Evolutionary conservation across 768 basidiomycete genomes (phyloP).

Genomic region (Phylloporus sp.): DNA sequence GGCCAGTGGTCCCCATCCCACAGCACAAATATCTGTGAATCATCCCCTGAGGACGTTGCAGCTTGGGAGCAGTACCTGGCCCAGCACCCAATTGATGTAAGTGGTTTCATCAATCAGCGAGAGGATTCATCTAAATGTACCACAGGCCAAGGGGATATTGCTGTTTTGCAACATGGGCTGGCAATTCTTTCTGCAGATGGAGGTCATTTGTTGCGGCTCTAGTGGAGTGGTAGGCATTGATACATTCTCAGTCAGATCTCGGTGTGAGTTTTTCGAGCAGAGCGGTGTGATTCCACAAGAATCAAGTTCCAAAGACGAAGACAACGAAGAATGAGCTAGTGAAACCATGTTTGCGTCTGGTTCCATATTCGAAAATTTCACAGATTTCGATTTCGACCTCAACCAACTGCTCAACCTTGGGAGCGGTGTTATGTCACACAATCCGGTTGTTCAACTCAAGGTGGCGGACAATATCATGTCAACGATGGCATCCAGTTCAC

Average conservation of each 20-base stretch:
- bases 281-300: too few species aligned
- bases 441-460: neutral
- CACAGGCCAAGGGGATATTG: neutral
- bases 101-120: too few species aligned
- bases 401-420: neutral
- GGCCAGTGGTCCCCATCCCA: neutral
- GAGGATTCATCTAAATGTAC: too few species aligned
- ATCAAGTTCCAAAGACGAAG: too few species aligned
- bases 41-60: neutral
- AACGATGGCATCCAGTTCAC: neutral
- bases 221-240: too few species aligned
- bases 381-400: neutral
- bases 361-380: too few species aligned
- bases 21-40: neutral
- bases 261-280: too few species aligned
- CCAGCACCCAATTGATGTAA: too few species aligned
- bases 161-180: neutral
- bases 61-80: neutral
- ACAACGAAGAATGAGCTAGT: too few species aligned
- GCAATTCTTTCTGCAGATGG: neutral
- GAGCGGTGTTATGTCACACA: neutral
- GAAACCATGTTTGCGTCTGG: too few species aligned
- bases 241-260: too few species aligned
- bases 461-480: neutral
- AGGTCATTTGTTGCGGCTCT: neutral